Conservation (phyloP, 305 asterid species). For the Solanum hybrid region DNA sequence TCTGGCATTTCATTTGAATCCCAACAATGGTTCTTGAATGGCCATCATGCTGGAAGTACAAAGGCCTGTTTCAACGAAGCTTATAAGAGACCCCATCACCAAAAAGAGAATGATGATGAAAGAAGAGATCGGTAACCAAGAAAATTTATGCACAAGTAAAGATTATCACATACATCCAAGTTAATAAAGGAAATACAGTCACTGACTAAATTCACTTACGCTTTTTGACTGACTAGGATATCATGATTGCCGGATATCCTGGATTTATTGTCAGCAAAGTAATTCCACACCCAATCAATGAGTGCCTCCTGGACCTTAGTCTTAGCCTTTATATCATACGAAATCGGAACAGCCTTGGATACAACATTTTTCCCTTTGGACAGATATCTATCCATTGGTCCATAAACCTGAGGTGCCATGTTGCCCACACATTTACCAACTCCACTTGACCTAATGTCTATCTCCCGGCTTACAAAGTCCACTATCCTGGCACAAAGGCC, state of each 20-base stretch:
- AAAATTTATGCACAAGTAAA: neutral
- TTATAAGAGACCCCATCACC: constrained; percentile 2
- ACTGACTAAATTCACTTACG: constrained; percentile 43
- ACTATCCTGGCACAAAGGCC: constrained; percentile 78
- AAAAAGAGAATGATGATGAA: neutral
- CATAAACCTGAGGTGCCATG: constrained; percentile 35
- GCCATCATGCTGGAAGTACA: constrained; percentile 93
- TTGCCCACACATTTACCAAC: constrained; percentile 13
- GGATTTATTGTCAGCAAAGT: constrained; percentile 44
- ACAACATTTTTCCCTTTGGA: constrained; percentile 28
- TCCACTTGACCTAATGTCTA: neutral
- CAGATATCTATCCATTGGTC: constrained; percentile 78
- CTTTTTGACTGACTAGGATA: constrained; percentile 57
- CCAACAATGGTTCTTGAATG: constrained; percentile 93
- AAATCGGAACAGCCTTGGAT: constrained; percentile 13
- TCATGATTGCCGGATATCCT: constrained; percentile 26
- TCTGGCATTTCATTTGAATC: constrained; percentile 59
- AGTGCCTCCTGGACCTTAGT: constrained; percentile 48
- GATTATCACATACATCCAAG: neutral
- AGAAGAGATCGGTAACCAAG: neutral
- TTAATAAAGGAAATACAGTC: neutral
- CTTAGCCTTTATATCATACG: constrained; percentile 23
- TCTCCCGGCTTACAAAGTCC: constrained; percentile 48
- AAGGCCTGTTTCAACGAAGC: constrained; percentile 48
- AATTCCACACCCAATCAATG: constrained; percentile 80